A percentile compares a stretch with the other conserved stretches of the same genome.
phyloP scores from a whole-genome alignment of 2,329 filamentous ascomycete species.

The Xylariaceae sp. region DNA sequence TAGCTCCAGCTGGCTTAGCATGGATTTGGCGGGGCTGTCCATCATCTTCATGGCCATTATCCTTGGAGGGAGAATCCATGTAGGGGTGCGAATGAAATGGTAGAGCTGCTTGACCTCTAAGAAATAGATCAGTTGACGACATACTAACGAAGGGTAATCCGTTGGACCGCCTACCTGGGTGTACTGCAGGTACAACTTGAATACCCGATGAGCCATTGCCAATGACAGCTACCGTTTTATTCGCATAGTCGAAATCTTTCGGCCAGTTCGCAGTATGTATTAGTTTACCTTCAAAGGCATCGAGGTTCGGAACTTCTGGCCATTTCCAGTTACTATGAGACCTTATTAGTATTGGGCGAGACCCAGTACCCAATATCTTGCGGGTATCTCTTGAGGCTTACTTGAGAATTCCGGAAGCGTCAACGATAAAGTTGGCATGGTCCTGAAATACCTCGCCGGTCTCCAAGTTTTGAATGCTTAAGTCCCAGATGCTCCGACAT shows the following conservation, averaged over 20 bases:
- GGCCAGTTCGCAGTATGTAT: constrained; percentile 55
- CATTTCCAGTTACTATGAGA: constrained; percentile 47
- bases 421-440: constrained; percentile 45
- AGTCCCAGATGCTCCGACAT: constrained; percentile 39
- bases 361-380: not conserved
- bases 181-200: constrained; percentile 50
- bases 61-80: constrained; percentile 40
- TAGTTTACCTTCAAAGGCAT: constrained; percentile 45
- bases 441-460: constrained; percentile 42
- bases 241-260: constrained; percentile 43
- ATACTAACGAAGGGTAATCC: not conserved
- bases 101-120: constrained; percentile 39
- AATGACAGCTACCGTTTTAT: constrained; percentile 52
- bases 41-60: constrained; percentile 38
- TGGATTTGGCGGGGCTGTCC: constrained; percentile 35
- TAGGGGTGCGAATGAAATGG: constrained; percentile 41
- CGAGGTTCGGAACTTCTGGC: constrained; percentile 46
- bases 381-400: constrained; percentile 30
- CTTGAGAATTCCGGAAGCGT: constrained; percentile 52
- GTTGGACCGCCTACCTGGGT: constrained; percentile 34
- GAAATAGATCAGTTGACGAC: constrained; percentile 8
- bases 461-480: constrained; percentile 39
- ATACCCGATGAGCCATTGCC: constrained; percentile 54
- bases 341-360: constrained; percentile 2
- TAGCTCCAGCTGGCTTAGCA: constrained; percentile 40